Evolutionary conservation across 345 rosid genomes (phyloP), one percentile per base, ranked within the genome.

Genomic region (Pelargonium nanum): DNA sequence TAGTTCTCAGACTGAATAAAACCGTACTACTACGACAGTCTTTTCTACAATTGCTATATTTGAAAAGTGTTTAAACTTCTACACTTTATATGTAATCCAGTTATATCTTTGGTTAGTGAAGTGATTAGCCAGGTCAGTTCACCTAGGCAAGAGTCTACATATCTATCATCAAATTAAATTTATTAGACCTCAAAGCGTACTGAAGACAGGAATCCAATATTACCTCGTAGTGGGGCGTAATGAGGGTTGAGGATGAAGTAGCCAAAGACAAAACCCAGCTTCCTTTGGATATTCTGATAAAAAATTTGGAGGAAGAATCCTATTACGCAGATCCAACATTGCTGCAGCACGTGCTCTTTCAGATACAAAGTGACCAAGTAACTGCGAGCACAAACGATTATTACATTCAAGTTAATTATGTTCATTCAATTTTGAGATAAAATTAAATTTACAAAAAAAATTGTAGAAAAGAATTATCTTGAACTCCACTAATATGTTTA

Each of bases 161-260:
- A 34, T 34, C 45, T 15, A 34, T 1, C 45, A 34, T 5, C 1
- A 34, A 1, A 9, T 34, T 34, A 34, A 4, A 10, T 34, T 34
- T 34, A 34, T 15, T 10, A 34, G 12, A 34, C 45, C 45, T 34
- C 13, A 34, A 9, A 1, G 12, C 12, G 45, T 34, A 34, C 45
- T 4, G 13, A 5, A 34, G 13, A 34, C 13, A 5, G 6, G 13
- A 34, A 15, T 34, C 45, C 45, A 1, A 10, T 10, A 25, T 53
- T 87, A 88, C 96, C 96, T 82, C 64, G 92, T 63, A 59, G 85
- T 74, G 59, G 96, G 96, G 72, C 92, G 90, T 64, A 85, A 83
- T 19, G 66, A 24, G 58, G 80, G 83, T 58, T 77, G 86, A 50
- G 96, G 96, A 75, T 85, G 96, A 70, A 88, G 82, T 71, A 88